Evolutionary conservation across 1,139 yeast genomes (phyloP), one percentile per base, ranked within the genome.

Genomic region (Scheffersomyces lignicola): DNA sequence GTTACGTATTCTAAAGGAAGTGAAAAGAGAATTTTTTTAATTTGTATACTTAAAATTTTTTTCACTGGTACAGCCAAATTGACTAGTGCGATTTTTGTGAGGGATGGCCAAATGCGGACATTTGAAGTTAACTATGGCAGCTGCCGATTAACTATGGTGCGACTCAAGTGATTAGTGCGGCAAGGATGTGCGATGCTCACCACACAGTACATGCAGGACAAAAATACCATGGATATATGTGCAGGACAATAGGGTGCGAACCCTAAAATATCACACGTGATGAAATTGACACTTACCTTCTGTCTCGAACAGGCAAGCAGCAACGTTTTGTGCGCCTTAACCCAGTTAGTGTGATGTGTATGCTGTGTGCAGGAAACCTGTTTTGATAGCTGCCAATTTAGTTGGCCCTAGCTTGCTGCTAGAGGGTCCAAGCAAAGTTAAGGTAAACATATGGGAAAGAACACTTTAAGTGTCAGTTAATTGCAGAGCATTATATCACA

Each of bases 181-280:
- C n/a, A 20, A 9, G 23, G 23, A 20, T 8, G 23, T 20, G n/a
- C 23, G n/a, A 8, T 20, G 8, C n/a, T n/a, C 8, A 20, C 23
- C 23, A 9, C 23, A 20, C 23, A 9, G 8, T 20, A 20, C n/a
- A 20, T 20, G n/a, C 23, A 20, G 23, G 23, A 20, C 10, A 20
- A 20, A 9, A n/a, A n/a, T 9, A 20, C n/a, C n/a, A n/a, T 9
- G 9, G 8, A n/a, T 9, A 9, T 9, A 20, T 20, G 23, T 20
- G 23, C 23, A 20, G 31, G 23, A 17, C 31, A 17, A 7, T 12
- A 43, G 51, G 49, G 40, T 39, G n/a, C 27, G 26, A 40, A 48
- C 52, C 54, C 53, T 49, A 43, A 18, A 0, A 4, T 7, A 2
- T 3, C 5, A 18, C 47, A 45, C 52, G 52, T 46, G 51, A 44